Percentiles rank a stretch among this genome's conserved stretches.
Conservation (phyloP, 108 stramenopile genomes). For the Skeletonema tropicum region DNA sequence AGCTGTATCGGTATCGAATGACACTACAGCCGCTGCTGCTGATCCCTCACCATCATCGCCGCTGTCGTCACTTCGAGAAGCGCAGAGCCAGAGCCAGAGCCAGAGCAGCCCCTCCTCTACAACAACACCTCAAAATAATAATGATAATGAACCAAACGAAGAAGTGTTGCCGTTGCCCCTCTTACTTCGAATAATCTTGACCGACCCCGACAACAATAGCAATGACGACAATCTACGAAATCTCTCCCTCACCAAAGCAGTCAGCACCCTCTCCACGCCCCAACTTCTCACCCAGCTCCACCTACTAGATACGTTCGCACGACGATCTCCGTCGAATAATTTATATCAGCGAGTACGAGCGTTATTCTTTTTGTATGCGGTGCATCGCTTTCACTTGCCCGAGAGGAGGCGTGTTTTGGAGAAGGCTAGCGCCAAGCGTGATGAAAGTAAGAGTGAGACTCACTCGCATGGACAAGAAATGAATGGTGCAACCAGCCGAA, state of each 20-base stretch:
- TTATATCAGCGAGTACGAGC: conserved; percentile 48
- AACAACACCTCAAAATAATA: too few relatives aligned
- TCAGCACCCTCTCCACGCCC: conserved; percentile 6
- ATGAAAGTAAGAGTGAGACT: background rate
- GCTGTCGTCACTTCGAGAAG: too few relatives aligned
- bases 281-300: background rate
- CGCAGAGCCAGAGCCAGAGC: too few relatives aligned
- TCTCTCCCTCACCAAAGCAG: conserved; percentile 17
- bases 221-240: background rate
- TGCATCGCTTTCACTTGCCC: conserved; percentile 60
- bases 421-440: too few relatives aligned
- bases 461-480: too few relatives aligned
- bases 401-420: conserved; percentile 8
- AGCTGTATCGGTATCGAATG: too few relatives aligned
- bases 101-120: background rate
- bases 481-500: background rate
- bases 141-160: background rate
- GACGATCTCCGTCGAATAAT: conserved; percentile 32
- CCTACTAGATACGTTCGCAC: conserved; percentile 3
- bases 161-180: background rate
- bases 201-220: background rate
- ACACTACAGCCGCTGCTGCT: too few relatives aligned
- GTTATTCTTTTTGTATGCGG: conserved; percentile 57
- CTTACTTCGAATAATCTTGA: conserved; percentile 14
- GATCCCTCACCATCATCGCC: too few relatives aligned